phyloP scores from a whole-genome alignment of 139 green algal species.

The Chlorella sp. region DNA sequence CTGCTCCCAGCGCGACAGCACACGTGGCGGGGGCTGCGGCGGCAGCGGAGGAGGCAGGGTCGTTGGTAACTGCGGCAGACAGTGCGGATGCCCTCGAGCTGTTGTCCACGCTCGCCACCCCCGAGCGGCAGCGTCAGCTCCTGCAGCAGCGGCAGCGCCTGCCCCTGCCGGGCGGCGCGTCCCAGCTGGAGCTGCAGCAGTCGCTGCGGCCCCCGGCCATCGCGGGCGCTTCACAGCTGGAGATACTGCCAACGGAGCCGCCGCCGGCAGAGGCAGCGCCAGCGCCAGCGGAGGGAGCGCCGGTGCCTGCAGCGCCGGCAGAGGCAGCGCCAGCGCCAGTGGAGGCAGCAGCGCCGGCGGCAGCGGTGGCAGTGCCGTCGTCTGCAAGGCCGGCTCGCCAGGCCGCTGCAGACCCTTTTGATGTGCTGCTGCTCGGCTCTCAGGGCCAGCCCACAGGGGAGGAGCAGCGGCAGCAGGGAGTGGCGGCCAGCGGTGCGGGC shows the following conservation, averaged over 20 bases:
- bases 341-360: neutral
- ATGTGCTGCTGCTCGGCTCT: too few relatives aligned
- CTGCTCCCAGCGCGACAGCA: neutral
- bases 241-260: neutral
- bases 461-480: neutral
- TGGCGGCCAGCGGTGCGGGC: neutral
- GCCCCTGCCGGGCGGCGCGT: neutral
- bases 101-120: neutral
- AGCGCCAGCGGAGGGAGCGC: neutral
- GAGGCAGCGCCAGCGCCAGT: neutral
- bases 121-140: neutral
- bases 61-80: too few relatives aligned
- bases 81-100: neutral
- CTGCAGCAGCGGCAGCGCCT: neutral
- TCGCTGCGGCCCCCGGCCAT: neutral
- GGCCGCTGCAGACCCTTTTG: too few relatives aligned
- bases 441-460: too few relatives aligned
- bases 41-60: neutral
- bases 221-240: neutral
- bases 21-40: too few relatives aligned
- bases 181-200: conserved; percentile 13
- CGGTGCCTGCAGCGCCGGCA: neutral
- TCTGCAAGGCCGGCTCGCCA: too few relatives aligned
- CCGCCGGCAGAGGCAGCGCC: neutral
- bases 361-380: too few relatives aligned